Evolutionary conservation across 2,329 filamentous ascomycete species (phyloP).

Genomic region (Hymenoscyphus scutula): DNA sequence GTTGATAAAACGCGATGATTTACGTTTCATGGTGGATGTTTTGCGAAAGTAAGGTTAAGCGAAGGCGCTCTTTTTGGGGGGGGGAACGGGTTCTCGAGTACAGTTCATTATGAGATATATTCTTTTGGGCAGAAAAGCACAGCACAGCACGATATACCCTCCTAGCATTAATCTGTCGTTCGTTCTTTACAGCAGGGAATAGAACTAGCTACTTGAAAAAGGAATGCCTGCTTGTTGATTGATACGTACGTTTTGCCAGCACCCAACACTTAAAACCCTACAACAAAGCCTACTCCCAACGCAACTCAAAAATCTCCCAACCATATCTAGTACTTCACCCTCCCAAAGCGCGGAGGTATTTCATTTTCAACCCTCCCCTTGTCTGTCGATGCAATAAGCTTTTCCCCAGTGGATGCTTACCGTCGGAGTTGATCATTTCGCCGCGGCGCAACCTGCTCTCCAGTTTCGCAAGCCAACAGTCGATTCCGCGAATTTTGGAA

Average conservation of each 20-base stretch:
- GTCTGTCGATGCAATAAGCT: neutral
- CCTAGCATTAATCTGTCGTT: no score
- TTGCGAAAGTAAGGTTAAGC: neutral
- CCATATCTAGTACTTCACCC: neutral
- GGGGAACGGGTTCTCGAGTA: no score
- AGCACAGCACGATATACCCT: neutral
- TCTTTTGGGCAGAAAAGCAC: neutral
- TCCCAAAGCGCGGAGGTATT: neutral
- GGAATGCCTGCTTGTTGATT: no score
- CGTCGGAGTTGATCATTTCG: neutral
- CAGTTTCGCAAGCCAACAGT: no score
- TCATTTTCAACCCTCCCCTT: neutral
- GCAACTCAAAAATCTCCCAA: no score
- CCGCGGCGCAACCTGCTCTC: conserved; percentile 1
- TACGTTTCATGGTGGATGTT: neutral
- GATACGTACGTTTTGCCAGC: no score
- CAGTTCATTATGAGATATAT: neutral
- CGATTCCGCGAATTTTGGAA: no score
- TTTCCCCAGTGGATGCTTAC: neutral
- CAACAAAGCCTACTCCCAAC: no score
- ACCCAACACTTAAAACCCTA: neutral
- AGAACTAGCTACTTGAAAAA: no score
- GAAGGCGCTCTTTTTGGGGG: neutral
- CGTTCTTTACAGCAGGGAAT: no score
- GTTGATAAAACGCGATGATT: neutral